Evolutionary conservation across 208 protist species (phyloP).

Genomic region (Trypanosoma cruzi): DNA sequence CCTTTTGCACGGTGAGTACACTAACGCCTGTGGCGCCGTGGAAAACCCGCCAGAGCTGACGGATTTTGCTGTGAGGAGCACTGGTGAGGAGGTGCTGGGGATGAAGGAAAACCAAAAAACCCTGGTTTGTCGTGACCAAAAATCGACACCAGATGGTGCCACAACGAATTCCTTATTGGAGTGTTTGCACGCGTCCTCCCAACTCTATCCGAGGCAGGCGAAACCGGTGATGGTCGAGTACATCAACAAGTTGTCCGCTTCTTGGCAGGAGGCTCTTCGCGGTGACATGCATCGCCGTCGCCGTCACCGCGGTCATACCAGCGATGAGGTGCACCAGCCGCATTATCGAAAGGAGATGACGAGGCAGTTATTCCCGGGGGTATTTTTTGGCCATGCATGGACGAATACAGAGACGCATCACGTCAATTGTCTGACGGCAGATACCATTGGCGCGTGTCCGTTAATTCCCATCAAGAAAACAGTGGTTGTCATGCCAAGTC

Average conservation of each 20-base stretch:
- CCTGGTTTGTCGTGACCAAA: background rate
- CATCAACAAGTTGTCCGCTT: constrained; percentile 17
- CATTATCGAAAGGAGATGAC: background rate
- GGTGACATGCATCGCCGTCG: background rate
- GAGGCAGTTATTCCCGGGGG: constrained; percentile 11
- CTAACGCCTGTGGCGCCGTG: background rate
- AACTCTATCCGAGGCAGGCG: background rate
- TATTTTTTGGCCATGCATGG: constrained; percentile 9
- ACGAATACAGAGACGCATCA: background rate
- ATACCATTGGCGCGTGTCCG: background rate
- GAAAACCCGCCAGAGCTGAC: background rate
- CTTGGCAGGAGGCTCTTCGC: constrained; percentile 23
- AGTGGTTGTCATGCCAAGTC: constrained; percentile 17
- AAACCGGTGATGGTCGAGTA: constrained; percentile 28
- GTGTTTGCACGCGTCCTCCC: background rate
- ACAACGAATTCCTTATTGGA: background rate
- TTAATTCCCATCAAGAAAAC: constrained; percentile 9
- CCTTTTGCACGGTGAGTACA: background rate
- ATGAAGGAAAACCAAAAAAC: background rate
- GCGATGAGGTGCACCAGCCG: background rate
- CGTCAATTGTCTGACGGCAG: background rate
- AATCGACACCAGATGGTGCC: background rate
- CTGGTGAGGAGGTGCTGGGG: background rate
- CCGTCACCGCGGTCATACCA: background rate
- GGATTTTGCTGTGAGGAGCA: background rate